phyloP scores from a whole-genome alignment of 352 stramenopile genomes.

The Phytophthora lateralis region DNA sequence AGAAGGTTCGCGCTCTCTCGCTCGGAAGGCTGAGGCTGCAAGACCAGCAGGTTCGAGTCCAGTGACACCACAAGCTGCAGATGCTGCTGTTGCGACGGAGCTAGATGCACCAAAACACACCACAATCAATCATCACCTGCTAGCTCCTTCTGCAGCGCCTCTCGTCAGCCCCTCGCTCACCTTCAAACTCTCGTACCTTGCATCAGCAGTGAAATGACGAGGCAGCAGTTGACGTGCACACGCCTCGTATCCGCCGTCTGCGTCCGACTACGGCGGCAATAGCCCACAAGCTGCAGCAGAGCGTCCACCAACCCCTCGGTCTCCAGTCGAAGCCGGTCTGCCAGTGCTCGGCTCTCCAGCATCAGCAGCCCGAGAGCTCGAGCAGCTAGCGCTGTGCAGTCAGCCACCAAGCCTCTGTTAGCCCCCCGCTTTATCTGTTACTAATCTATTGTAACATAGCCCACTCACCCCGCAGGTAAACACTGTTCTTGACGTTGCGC shows the following conservation, averaged over 20 bases:
- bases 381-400: slow-evolving; percentile 54
- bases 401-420: background rate
- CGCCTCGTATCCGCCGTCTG: slow-evolving; percentile 64
- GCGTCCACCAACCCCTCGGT: slow-evolving; percentile 74
- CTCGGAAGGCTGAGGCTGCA: slow-evolving; percentile 51
- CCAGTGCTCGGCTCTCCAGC: slow-evolving; percentile 40
- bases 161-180: slow-evolving; percentile 7
- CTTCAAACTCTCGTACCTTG: slow-evolving; percentile 41
- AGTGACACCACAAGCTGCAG: slow-evolving; percentile 64
- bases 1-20: slow-evolving; percentile 51
- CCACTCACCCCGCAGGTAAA: slow-evolving; percentile 47
- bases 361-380: slow-evolving; percentile 71
- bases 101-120: slow-evolving; percentile 11
- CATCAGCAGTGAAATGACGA: slow-evolving; percentile 88
- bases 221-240: slow-evolving; percentile 84
- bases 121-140: background rate
- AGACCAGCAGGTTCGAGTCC: slow-evolving; percentile 70
- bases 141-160: background rate
- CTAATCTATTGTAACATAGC: background rate
- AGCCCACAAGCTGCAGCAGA: slow-evolving; percentile 73
- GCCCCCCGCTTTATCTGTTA: background rate
- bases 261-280: slow-evolving; percentile 49
- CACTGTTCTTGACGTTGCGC: slow-evolving; percentile 69
- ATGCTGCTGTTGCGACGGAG: slow-evolving; percentile 32
- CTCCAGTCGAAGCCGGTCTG: slow-evolving; percentile 56